These are phyloP conservation scores for Didymella pomorum DNA, from an alignment of 2,329 filamentous ascomycete species.

Conservation along the genomic window DNA sequence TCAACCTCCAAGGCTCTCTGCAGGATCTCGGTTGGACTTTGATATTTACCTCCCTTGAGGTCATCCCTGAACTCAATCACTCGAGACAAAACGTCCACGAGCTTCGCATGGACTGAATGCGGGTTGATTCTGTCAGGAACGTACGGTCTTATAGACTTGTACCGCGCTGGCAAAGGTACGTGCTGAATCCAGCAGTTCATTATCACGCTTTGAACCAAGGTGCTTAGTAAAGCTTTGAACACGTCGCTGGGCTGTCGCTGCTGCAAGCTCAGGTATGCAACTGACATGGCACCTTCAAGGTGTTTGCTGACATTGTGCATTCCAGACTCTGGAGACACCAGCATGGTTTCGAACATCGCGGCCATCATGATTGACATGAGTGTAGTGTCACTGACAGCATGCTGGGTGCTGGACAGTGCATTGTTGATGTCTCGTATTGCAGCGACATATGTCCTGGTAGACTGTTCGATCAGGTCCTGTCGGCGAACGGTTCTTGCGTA, in stretches of 20 bases:
- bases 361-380: slow-evolving; percentile 38
- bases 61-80: slow-evolving; percentile 29
- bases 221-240: slow-evolving; percentile 23
- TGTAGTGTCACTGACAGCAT: slow-evolving; percentile 29
- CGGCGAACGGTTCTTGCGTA: slow-evolving; percentile 29
- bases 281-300: slow-evolving; percentile 37
- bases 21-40: slow-evolving; percentile 19
- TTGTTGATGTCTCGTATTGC: slow-evolving; percentile 37
- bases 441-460: slow-evolving; percentile 31
- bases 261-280: slow-evolving; percentile 35
- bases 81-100: slow-evolving; percentile 31
- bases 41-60: slow-evolving; percentile 6
- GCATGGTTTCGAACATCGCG: slow-evolving; percentile 40
- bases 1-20: slow-evolving; percentile 28
- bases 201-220: slow-evolving; percentile 32
- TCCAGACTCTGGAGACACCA: slow-evolving; percentile 25
- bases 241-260: slow-evolving; percentile 23
- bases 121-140: slow-evolving; percentile 18
- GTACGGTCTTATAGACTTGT: slow-evolving; percentile 20
- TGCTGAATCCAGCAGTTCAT: slow-evolving; percentile 41
- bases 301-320: slow-evolving; percentile 39
- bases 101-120: slow-evolving; percentile 21
- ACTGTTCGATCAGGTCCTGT: slow-evolving; percentile 26
- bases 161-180: slow-evolving; percentile 28
- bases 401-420: slow-evolving; percentile 24